phyloP scores from a whole-genome alignment of 1,284 basidiomycete species.

The Kalmanozyma brasiliensis region DNA sequence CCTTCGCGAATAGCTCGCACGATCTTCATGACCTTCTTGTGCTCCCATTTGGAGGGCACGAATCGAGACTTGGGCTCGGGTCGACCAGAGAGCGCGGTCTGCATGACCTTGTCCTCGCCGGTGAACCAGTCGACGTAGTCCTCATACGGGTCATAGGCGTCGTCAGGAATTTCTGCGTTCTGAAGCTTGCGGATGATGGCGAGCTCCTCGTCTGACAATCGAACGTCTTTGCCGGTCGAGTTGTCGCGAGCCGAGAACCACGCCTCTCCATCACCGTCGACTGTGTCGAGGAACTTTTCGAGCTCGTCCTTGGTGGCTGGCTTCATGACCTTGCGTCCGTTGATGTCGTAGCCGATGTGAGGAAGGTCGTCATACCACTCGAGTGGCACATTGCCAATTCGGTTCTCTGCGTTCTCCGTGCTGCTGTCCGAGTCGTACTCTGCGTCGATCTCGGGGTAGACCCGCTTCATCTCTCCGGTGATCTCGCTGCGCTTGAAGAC shows the following conservation, averaged over 20 bases:
- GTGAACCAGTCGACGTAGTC: conserved; percentile 97
- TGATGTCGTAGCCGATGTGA: conserved; percentile 97
- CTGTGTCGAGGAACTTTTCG: conserved; percentile 93
- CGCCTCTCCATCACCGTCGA: conserved; percentile 83
- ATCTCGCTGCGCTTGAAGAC: conserved; percentile 76
- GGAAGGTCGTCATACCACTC: conserved; percentile 99
- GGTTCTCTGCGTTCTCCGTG: conserved; percentile 93
- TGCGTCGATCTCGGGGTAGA: conserved; percentile 91
- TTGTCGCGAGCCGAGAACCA: conserved; percentile 97
- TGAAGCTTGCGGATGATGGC: conserved; percentile 93
- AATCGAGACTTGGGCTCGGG: conserved; percentile 97
- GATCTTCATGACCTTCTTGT: conserved; percentile 99
- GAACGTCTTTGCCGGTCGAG: conserved; percentile 84
- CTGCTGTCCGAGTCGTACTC: conserved; percentile 97
- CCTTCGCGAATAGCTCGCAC: conserved; percentile 97
- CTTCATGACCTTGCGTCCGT: conserved; percentile 91
- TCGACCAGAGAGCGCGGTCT: conserved; percentile 88
- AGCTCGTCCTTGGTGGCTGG: conserved; percentile 96
- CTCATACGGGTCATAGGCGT: conserved; percentile 82
- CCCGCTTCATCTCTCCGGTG: conserved; percentile 85
- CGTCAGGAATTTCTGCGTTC: conserved; percentile 90
- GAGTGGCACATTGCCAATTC: conserved; percentile 92
- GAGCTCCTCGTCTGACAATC: conserved; percentile 88
- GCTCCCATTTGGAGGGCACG: conserved; percentile 99
- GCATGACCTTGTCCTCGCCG: conserved; percentile 90